Conservation (phyloP, 306 rosid species). For the cucumber (Cucumis sativus) region Cucumber_9930_V3 NC_026655.2:10012001-10012500, state of each 20-base stretch:
- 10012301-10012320: constrained; percentile 12
- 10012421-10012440: constrained; percentile 89
- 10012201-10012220: constrained; percentile 90
- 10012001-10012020: constrained; percentile 68
- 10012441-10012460: constrained; percentile 92
- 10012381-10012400: constrained; percentile 7
- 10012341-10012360: constrained; percentile 62
- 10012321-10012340: constrained; percentile 7
- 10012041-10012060: constrained; percentile 45
- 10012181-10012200: constrained; percentile 63
- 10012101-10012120: constrained; percentile 65
- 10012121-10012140: constrained; percentile 73
- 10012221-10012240: constrained; percentile 78
- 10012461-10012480: constrained; percentile 69
- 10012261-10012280: constrained; percentile 89
- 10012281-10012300: constrained; percentile 14
- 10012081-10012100: constrained; percentile 92
- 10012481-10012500: constrained; percentile 53
- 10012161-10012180: constrained; percentile 61
- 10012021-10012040: constrained; percentile 81
- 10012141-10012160: constrained; percentile 89
- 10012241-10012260: constrained; percentile 91
- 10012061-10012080: constrained; percentile 74
- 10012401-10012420: constrained; percentile 7
- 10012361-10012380: constrained; percentile 16